Base-by-base conservation (phyloP, 176 grass and related monocot genomes). In the Raddia distichophylla region DNA sequence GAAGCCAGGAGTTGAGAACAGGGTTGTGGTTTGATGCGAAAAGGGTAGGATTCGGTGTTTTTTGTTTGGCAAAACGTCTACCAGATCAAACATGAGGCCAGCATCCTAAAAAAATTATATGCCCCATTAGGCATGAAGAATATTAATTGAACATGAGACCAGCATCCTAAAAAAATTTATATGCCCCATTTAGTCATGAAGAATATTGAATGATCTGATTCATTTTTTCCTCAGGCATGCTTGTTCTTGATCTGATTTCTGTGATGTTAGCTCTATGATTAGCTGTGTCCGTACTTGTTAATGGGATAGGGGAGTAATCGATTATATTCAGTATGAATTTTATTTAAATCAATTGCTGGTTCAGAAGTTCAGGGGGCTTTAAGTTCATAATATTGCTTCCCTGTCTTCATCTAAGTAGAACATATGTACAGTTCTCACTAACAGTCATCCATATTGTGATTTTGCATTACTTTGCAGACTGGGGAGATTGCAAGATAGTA, bases 401-500 rank as follows among this genome's bases (percentile, higher is more conserved):
- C 49, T 60, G 32, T 73, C 16, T 8, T 56, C 58, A 47, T 14
- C 9, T 64, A 27, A 72, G 59, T 13, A 71, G 13, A 67, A 54
- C 44, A 16, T 37, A 8, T 6, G 61, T 59, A 51, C 9, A 27
- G 27, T 27, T 27, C 27, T 27, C 11, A 33, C 7, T 91, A 58
- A 58, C 27, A 7, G 63, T 67, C 13, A 50, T 79, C 47, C 57
- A 18, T 7, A 50, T 60, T 62, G 19, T 61, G 57, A 37, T 48
- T 69, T 40, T 44, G 8, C 16, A 54, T 73, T 76, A 62, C 63
- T 48, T 37, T 78, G 69, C 84, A 95, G 96, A 88, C 63, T 95
- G 60, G 90, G 92, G 50, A 82, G 82, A 85, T 73, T 98, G 79
- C 90, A 98, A 88, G 92, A 98, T 69, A 90, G 93, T 81, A 93